These are phyloP conservation scores for Vinca minor DNA, from an alignment of 257 asterid genomes.

Conservation along the genomic window DNA sequence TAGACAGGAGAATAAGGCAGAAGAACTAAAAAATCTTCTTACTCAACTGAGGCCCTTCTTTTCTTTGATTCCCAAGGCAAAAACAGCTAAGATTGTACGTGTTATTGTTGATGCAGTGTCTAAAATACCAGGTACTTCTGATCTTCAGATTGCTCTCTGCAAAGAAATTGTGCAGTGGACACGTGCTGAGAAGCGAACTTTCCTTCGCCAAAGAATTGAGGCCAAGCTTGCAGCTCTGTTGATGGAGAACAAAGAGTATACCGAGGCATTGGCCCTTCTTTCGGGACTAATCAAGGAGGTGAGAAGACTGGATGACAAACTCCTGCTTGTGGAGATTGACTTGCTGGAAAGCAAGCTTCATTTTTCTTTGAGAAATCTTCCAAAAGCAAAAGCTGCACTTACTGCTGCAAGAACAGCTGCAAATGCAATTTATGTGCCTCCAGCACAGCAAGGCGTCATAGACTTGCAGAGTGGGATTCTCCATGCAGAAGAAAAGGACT, in stretches of 20 bases:
- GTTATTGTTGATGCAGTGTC: constrained; percentile 35
- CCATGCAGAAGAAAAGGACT: constrained; percentile 42
- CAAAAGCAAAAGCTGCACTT: constrained; percentile 42
- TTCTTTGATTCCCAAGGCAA: constrained; percentile 41
- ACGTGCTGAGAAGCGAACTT: constrained; percentile 38
- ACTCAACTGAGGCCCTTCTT: constrained; percentile 16
- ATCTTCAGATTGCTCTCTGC: constrained; percentile 38
- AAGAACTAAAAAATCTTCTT: constrained; percentile 11
- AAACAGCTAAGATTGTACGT: constrained; percentile 40
- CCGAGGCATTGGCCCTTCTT: constrained; percentile 36
- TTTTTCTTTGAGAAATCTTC: constrained; percentile 37
- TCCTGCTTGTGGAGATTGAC: constrained; percentile 42
- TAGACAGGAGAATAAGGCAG: constrained; percentile 16
- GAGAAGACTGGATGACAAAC: constrained; percentile 39
- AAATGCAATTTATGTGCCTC: constrained; percentile 41
- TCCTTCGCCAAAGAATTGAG: constrained; percentile 45
- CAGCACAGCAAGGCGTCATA: constrained; percentile 38
- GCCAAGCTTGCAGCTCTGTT: constrained; percentile 39
- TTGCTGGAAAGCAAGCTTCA: constrained; percentile 43
- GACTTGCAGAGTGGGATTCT: constrained; percentile 48
- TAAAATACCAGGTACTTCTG: constrained; percentile 38
- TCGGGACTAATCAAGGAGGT: constrained; percentile 39
- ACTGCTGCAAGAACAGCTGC: constrained; percentile 45
- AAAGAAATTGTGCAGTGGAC: constrained; percentile 42
- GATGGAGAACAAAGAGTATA: constrained; percentile 39